Conservation (phyloP, 1,284 basidiomycete genomes). For the Heterobasidion irregulare region DNA sequence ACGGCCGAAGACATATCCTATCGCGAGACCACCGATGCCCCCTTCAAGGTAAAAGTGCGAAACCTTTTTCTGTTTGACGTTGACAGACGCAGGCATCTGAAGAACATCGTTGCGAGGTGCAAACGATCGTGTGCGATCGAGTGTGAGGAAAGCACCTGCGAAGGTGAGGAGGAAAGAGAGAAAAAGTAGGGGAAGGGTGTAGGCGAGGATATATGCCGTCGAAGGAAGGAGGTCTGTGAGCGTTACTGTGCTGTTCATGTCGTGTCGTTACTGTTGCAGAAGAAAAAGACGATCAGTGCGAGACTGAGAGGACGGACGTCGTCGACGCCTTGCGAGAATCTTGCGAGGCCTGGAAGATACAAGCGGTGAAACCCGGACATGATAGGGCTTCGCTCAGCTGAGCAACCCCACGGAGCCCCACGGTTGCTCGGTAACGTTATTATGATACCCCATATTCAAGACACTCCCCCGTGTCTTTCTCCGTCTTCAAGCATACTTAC, state of each 20-base stretch:
- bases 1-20: constrained; percentile 57
- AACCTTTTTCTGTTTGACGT: constrained; percentile 22
- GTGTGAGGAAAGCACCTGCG: constrained; percentile 56
- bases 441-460: too few species aligned
- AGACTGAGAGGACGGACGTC: too few species aligned
- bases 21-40: constrained; percentile 50
- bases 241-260: constrained; percentile 2
- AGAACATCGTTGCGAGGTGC: constrained; percentile 33
- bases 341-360: too few species aligned
- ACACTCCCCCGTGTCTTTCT: too few species aligned
- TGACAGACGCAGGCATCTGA: constrained; percentile 22
- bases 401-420: too few species aligned
- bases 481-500: too few species aligned
- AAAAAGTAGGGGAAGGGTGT: constrained; percentile 45
- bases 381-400: too few species aligned
- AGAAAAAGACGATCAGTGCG: not conserved
- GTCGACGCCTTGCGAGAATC: too few species aligned
- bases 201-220: constrained; percentile 17
- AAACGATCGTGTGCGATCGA: constrained; percentile 59
- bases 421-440: too few species aligned
- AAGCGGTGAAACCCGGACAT: too few species aligned
- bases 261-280: not conserved
- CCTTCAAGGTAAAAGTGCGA: constrained; percentile 40
- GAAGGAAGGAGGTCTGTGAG: constrained; percentile 7
- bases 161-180: constrained; percentile 47